Conservation (phyloP, 2,329 filamentous ascomycete species). For the Penicillium sp. region DNA sequence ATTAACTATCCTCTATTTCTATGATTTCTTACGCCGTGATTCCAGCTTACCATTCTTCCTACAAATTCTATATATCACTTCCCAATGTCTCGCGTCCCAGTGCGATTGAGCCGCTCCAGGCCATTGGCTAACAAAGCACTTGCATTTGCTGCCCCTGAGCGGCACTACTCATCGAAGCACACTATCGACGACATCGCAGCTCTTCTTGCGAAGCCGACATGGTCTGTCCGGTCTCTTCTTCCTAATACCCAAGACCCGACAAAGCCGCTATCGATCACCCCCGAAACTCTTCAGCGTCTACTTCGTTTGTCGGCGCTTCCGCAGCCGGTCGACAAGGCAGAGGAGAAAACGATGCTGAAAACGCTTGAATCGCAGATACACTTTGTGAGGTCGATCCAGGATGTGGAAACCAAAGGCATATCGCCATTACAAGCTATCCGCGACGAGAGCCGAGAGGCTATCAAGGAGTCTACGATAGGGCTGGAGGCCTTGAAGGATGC, state of each 20-base stretch:
- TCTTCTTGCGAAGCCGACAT: slow-evolving; percentile 67
- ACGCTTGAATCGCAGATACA: slow-evolving; percentile 78
- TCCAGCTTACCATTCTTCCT: neutral
- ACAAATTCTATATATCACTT: neutral
- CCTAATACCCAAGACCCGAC: slow-evolving; percentile 39
- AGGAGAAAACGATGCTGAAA: slow-evolving; percentile 67
- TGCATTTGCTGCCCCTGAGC: neutral
- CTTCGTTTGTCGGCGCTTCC: slow-evolving; percentile 87
- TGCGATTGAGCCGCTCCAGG: neutral
- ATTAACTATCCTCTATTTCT: neutral
- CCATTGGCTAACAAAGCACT: neutral
- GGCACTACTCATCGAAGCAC: slow-evolving; percentile 12
- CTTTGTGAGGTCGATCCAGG: slow-evolving; percentile 84
- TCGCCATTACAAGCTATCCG: slow-evolving; percentile 73
- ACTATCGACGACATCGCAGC: slow-evolving; percentile 28
- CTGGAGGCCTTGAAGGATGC: slow-evolving; percentile 33
- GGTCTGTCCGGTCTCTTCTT: slow-evolving; percentile 77
- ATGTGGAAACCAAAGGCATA: slow-evolving; percentile 68
- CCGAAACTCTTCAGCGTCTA: slow-evolving; percentile 72
- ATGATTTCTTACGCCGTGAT: too few species aligned
- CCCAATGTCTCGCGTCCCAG: neutral
- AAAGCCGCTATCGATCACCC: slow-evolving; percentile 49
- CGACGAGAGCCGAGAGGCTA: slow-evolving; percentile 56
- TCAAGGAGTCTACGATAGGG: slow-evolving; percentile 38
- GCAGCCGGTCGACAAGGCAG: slow-evolving; percentile 56